Percentiles rank a stretch among this genome's conserved stretches.
Evolutionary conservation across 805 yeast genomes (phyloP).

Genomic region (Schwanniomyces polymorphus): DNA sequence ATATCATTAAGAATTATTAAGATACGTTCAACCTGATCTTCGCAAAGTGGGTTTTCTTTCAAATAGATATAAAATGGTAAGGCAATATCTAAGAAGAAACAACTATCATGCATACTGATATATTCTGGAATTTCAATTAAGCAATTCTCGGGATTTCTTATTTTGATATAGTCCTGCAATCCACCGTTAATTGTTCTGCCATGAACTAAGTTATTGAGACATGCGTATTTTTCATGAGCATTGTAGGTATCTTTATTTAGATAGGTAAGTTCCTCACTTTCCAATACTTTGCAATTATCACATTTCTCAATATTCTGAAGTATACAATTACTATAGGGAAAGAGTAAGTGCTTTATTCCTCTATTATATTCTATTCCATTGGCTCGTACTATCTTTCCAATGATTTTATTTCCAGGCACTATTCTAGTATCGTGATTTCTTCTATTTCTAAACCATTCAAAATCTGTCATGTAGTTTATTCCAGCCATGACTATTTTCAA

Average conservation of each 20-base stretch:
- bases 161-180: constrained; percentile 33
- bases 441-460: constrained; percentile 12
- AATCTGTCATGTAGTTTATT: constrained; percentile 26
- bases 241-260: constrained; percentile 5
- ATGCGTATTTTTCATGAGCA: constrained; percentile 16
- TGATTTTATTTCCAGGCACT: constrained; percentile 35
- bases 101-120: constrained; percentile 36
- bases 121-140: constrained; percentile 28
- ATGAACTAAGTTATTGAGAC: constrained; percentile 22
- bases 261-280: constrained; percentile 2
- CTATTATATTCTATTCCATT: constrained; percentile 6
- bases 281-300: constrained; percentile 16
- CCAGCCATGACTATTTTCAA: constrained; percentile 28
- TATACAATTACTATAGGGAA: constrained; percentile 34
- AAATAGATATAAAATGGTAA: constrained; percentile 34
- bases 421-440: constrained; percentile 7
- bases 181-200: constrained; percentile 41
- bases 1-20: constrained; percentile 30
- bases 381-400: constrained; percentile 24
- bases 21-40: constrained; percentile 10
- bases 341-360: constrained; percentile 25
- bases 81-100: constrained; percentile 31
- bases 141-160: constrained; percentile 21
- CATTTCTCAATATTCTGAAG: constrained; percentile 19
- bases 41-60: constrained; percentile 12